These are phyloP conservation scores for Mycosphaerella sp. DNA, from an alignment of 2,329 filamentous ascomycete genomes.

Conservation along the genomic window DNA sequence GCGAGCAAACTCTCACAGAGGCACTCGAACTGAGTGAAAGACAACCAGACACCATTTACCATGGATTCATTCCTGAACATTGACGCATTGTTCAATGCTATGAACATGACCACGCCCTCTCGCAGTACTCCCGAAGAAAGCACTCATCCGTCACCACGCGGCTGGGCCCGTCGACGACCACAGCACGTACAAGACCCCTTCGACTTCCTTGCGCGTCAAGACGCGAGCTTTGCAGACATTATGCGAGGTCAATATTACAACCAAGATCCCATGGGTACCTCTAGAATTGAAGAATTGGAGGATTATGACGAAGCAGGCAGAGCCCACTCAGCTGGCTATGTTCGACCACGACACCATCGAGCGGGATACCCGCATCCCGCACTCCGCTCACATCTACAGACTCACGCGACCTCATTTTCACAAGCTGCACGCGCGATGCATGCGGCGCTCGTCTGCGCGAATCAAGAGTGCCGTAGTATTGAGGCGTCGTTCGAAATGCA, in stretches of 20 bases:
- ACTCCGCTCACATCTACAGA: not conserved
- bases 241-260: constrained; percentile 11
- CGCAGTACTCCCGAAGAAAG: not conserved
- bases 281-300: constrained; percentile 11
- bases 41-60: not conserved
- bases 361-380: not conserved
- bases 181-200: not conserved
- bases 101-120: constrained; percentile 7
- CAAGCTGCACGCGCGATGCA: constrained; percentile 14
- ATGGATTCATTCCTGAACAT: not conserved
- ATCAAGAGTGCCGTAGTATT: constrained; percentile 13
- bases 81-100: constrained; percentile 10
- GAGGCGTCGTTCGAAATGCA: constrained; percentile 11
- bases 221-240: constrained; percentile 1
- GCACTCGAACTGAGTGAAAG: not conserved
- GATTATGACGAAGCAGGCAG: constrained; percentile 2
- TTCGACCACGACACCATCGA: not conserved
- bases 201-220: not conserved
- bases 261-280: not conserved
- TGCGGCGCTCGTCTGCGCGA: constrained; percentile 14
- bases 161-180: constrained; percentile 4
- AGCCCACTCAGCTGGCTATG: not conserved
- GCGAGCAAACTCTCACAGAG: constrained; percentile 1
- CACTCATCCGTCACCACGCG: not conserved
- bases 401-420: constrained; percentile 9